Base-by-base conservation (phyloP, 805 yeast genomes). In the Priceomyces carsonii region DNA sequence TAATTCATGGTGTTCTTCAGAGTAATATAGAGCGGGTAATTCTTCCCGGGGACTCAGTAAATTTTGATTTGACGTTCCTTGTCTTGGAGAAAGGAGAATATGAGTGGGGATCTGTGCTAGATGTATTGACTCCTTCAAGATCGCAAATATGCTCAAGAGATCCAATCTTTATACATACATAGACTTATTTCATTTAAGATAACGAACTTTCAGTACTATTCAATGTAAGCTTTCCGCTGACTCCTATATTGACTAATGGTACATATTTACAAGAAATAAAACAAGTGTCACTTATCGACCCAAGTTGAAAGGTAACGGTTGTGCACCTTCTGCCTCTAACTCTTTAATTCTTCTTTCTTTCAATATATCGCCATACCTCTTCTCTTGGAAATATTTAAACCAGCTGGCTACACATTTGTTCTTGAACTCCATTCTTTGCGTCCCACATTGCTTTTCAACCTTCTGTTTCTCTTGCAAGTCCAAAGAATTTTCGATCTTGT, bases 371-470 rank as follows among this genome's bases (percentile, higher is more conserved):
- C 79, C 82, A 25, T 80, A 83, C 48, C 96, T 77, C 59, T 89
- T 90, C 59, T 88, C 91, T 55, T 89, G 91, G 69, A 91, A 90
- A 58, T 90, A 89, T 41, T 82, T 42, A 78, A 57, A 88, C 98
- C 98, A 90, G 35, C 89, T 79, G 9, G 80, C 79, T 7, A 86
- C 88, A 61, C 98, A 90, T 47, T 80, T 79, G n/a, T 69, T 57
- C 40, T 84, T 79, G 46, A 86, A 88, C 25, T 69, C 71, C n/a
- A 56, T 52, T 44, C 79, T 77, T 52, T 80, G 71, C 2, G 42
- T 37, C 0, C 78, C 73, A 61, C 98, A 90, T 32, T 73, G 61
- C 15, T 62, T 50, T 34, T 74, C 71, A 26, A 87, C 78, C 19
- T 61, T 59, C 5, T 55, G 53, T 28, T 68, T 66, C 34, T 64